Percentiles rank a stretch among this genome's conserved stretches.
phyloP scores from a whole-genome alignment of 805 yeast genomes.

The Cyberlindnera nakhonratchasimensis region DNA sequence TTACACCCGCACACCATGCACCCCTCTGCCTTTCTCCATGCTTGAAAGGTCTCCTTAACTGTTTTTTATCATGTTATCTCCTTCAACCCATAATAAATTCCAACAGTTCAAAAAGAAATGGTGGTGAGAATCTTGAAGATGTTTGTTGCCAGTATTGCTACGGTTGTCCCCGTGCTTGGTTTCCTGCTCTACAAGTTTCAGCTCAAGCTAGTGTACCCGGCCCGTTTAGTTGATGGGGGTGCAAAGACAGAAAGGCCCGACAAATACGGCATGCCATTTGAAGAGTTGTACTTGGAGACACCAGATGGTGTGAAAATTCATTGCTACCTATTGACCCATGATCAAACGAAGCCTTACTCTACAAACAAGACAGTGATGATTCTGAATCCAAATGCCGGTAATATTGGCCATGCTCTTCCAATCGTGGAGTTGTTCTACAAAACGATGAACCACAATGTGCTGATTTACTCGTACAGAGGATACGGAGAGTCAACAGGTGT shows the following conservation, averaged over 20 bases:
- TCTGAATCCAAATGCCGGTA: conserved; percentile 92
- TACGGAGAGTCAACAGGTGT: conserved; percentile 79
- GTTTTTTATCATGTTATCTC: no score
- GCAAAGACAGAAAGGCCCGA: conserved; percentile 74
- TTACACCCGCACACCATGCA: conserved; percentile 9
- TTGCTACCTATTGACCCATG: conserved; percentile 57
- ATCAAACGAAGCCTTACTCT: conserved; percentile 35
- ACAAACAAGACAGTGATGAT: conserved; percentile 68
- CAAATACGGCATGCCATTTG: conserved; percentile 60
- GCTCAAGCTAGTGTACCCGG: conserved; percentile 73
- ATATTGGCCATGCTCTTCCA: conserved; percentile 88
- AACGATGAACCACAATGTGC: conserved; percentile 66
- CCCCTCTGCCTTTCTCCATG: no score
- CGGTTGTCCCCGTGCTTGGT: conserved; percentile 43
- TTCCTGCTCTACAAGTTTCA: conserved; percentile 61
- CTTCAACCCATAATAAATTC: background rate
- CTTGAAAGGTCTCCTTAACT: no score
- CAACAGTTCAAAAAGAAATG: background rate
- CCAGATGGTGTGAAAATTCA: conserved; percentile 67
- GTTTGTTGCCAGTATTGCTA: conserved; percentile 40
- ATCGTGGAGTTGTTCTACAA: conserved; percentile 66
- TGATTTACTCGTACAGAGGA: conserved; percentile 87
- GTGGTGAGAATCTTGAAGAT: conserved; percentile 28
- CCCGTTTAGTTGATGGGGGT: conserved; percentile 72
- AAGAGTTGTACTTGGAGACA: conserved; percentile 57